These are phyloP conservation scores for Colletotrichum theobromicola DNA, from an alignment of 2,329 filamentous ascomycete species.

Conservation along the genomic window DNA sequence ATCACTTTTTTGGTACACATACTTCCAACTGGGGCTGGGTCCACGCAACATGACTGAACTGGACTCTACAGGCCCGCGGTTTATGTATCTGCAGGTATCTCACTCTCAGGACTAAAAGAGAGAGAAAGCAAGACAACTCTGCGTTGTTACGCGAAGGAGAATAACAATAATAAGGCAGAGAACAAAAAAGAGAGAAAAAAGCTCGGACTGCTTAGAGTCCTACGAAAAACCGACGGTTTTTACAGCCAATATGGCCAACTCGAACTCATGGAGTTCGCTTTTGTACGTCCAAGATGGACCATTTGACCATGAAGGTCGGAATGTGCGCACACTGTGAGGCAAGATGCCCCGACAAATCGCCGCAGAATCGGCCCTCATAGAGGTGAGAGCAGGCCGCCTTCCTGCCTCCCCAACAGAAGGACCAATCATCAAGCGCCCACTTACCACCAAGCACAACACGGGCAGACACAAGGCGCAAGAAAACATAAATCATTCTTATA, in stretches of 20 bases:
- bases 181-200: background rate
- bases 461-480: background rate
- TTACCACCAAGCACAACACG: background rate
- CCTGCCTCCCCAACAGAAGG: background rate
- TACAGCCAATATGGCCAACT: background rate
- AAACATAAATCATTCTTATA: background rate
- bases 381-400: background rate
- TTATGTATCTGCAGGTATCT: no score
- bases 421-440: background rate
- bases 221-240: background rate
- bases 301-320: background rate
- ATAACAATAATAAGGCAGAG: rapidly evolving
- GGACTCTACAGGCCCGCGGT: no score
- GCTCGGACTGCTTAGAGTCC: background rate
- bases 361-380: background rate
- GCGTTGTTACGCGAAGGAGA: background rate
- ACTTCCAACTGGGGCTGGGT: background rate
- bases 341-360: background rate
- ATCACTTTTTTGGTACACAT: background rate
- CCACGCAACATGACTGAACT: no score
- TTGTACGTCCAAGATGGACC: background rate
- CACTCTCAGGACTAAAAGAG: no score
- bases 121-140: background rate
- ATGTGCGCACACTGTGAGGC: background rate
- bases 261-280: background rate